phyloP scores from a whole-genome alignment of 768 basidiomycete genomes.

The Hysterangium stoloniferum region DNA sequence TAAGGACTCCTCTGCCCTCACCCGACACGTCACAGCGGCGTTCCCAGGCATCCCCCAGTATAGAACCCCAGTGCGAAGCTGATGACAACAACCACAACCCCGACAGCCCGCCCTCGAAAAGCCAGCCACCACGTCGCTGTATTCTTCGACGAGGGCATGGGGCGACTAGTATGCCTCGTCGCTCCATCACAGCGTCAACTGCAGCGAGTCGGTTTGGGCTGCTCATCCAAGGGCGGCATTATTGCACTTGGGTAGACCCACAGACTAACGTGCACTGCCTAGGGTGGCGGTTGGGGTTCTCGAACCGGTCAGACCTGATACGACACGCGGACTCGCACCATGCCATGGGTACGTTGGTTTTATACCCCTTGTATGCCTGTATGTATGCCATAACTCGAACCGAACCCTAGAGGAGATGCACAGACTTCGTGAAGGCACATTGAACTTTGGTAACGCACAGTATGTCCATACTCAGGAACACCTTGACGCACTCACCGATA shows the following conservation, averaged over 20 bases:
- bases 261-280: not conserved
- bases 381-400: not conserved
- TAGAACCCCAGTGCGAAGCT: too few species aligned
- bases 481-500: too few species aligned
- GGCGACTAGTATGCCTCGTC: not conserved
- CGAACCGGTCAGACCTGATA: not conserved
- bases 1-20: too few species aligned
- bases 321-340: not conserved
- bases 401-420: not conserved
- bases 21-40: too few species aligned
- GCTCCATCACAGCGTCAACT: not conserved
- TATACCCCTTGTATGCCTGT: not conserved
- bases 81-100: too few species aligned
- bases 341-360: not conserved
- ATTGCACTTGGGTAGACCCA: not conserved
- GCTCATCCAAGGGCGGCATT: not conserved
- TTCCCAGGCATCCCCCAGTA: too few species aligned
- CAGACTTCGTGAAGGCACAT: not conserved
- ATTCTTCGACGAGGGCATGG: too few species aligned
- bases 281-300: not conserved
- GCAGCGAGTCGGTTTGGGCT: not conserved
- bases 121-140: too few species aligned
- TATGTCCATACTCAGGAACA: too few species aligned
- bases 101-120: too few species aligned
- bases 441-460: not conserved